A percentile compares a stretch with the other conserved stretches of the same genome.
Evolutionary conservation across 176 grass and related monocot species (phyloP).

Genomic region (Carex kokanica): DNA sequence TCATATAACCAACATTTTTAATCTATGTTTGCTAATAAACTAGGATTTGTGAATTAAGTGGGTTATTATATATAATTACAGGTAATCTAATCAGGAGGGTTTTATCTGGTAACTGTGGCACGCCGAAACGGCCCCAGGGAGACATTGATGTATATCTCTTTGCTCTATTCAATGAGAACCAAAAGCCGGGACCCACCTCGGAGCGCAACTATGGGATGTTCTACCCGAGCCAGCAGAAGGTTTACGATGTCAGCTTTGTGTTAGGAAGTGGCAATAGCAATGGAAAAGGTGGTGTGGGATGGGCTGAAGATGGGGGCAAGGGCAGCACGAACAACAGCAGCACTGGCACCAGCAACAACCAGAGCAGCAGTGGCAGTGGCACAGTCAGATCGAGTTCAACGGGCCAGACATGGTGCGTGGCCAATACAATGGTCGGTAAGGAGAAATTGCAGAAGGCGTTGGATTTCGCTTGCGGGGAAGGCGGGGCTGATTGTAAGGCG

Average conservation of each 20-base stretch:
- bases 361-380: background rate
- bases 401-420: slow-evolving; percentile 77
- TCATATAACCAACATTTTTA: background rate
- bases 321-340: background rate
- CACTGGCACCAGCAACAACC: background rate
- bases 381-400: slow-evolving; percentile 41
- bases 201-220: slow-evolving; percentile 94
- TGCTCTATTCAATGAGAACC: slow-evolving; percentile 98
- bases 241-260: slow-evolving; percentile 78
- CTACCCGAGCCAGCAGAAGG: slow-evolving; percentile 84
- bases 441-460: slow-evolving; percentile 53
- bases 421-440: slow-evolving; percentile 50
- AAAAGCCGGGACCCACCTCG: slow-evolving; percentile 75
- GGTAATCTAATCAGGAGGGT: slow-evolving; percentile 70
- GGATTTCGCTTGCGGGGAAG: slow-evolving; percentile 79
- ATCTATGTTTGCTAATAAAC: background rate
- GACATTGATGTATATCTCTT: slow-evolving; percentile 88
- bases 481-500: slow-evolving; percentile 66
- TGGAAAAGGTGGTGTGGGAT: slow-evolving; percentile 15
- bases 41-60: background rate
- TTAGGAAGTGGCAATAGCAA: slow-evolving; percentile 37
- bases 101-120: slow-evolving; percentile 70
- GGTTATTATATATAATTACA: background rate
- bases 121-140: slow-evolving; percentile 64
- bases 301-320: slow-evolving; percentile 26